Conservation (phyloP, 2,329 filamentous ascomycete genomes). For the Pseudogymnoascus pannorum region DNA sequence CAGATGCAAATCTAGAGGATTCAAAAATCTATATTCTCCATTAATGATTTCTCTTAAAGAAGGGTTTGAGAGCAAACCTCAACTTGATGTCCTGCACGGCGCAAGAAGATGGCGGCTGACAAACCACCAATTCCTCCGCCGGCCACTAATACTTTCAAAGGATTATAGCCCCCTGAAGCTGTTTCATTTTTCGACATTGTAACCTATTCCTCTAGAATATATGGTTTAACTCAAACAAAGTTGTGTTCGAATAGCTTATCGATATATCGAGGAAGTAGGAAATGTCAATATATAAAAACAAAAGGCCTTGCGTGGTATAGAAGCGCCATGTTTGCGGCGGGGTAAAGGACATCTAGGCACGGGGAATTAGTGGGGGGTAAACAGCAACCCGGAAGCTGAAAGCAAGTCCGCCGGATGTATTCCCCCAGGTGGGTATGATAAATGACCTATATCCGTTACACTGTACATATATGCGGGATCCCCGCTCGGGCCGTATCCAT, state of each 20-base stretch:
- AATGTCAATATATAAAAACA: background rate
- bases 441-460: background rate
- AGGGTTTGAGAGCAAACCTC: background rate
- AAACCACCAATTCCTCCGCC: conserved; percentile 43
- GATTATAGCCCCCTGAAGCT: background rate
- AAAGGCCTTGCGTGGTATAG: background rate
- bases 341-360: background rate
- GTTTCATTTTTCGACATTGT: background rate
- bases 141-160: background rate
- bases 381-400: background rate
- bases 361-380: background rate
- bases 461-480: background rate
- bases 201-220: background rate
- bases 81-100: conserved; percentile 44
- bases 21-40: conserved; percentile 41
- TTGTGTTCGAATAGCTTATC: background rate
- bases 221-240: background rate
- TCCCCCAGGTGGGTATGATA: too few species aligned
- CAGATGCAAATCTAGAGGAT: conserved; percentile 47
- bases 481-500: background rate
- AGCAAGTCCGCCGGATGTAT: background rate
- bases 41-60: background rate
- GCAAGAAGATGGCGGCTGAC: conserved; percentile 41
- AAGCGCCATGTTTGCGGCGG: background rate
- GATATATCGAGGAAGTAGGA: background rate